Conservation (phyloP, 345 rosid genomes). For the Pistacia integerrima region DNA sequence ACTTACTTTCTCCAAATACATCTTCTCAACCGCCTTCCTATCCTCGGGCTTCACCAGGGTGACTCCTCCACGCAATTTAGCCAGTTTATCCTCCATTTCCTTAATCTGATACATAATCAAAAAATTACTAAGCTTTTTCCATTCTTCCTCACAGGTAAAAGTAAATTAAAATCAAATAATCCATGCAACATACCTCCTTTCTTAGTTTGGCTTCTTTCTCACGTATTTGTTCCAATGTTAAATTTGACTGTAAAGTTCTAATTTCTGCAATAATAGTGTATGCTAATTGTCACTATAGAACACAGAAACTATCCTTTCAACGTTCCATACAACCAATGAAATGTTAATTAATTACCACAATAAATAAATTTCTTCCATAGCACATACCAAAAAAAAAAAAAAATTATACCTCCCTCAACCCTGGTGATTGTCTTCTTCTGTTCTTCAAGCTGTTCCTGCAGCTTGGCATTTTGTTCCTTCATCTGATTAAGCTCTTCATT, state of each 20-base stretch:
- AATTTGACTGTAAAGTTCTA: slow-evolving; percentile 64
- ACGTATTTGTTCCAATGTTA: slow-evolving; percentile 74
- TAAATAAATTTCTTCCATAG: background rate
- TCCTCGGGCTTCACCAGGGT: slow-evolving; percentile 87
- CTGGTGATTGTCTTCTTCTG: slow-evolving; percentile 58
- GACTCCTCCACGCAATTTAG: slow-evolving; percentile 68
- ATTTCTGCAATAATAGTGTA: slow-evolving; percentile 57
- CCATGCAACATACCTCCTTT: slow-evolving; percentile 50
- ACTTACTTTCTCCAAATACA: slow-evolving; percentile 58
- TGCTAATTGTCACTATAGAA: slow-evolving; percentile 5
- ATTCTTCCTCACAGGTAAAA: slow-evolving; percentile 6
- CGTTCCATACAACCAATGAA: background rate
- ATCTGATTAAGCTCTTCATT: slow-evolving; percentile 72
- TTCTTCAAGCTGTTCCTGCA: slow-evolving; percentile 65
- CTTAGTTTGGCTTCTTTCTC: slow-evolving; percentile 60
- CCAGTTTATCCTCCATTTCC: slow-evolving; percentile 75
- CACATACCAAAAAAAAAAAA: background rate
- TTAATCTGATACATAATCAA: slow-evolving; percentile 47
- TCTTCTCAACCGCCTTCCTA: slow-evolving; percentile 56
- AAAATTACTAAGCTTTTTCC: background rate
- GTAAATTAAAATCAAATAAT: slow-evolving; percentile 8
- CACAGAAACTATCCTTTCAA: background rate
- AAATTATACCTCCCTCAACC: slow-evolving; percentile 68
- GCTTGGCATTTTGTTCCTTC: slow-evolving; percentile 72
- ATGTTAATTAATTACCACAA: background rate